These are phyloP conservation scores for Emergomyces orientalis DNA, from an alignment of 2,329 filamentous ascomycete genomes.

Conservation along the genomic window DNA sequence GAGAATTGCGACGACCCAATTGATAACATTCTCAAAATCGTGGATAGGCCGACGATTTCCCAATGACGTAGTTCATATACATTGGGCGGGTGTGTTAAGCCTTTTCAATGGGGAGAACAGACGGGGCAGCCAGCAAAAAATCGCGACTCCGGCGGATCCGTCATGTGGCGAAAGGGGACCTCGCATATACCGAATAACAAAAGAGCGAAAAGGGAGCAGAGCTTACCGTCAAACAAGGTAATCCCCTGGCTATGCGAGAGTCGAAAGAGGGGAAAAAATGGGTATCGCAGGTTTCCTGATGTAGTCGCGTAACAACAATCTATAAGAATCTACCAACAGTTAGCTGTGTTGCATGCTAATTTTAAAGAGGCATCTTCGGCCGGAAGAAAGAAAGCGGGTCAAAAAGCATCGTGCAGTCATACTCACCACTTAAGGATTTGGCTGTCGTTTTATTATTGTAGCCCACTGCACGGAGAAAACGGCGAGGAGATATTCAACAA, in stretches of 20 bases:
- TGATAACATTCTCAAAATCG: not conserved
- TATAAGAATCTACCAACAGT: not conserved
- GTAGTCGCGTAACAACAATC: constrained; percentile 1
- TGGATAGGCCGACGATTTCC: not conserved
- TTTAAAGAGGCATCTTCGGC: not conserved
- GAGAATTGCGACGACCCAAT: not conserved
- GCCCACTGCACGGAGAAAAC: not conserved
- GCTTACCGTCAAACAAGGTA: not conserved
- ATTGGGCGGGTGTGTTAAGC: not conserved
- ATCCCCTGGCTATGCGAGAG: not conserved
- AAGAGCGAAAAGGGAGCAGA: not conserved
- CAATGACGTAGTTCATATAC: not conserved
- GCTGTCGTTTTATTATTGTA: not conserved
- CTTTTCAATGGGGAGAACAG: not conserved
- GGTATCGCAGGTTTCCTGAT: not conserved
- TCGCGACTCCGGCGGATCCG: not conserved
- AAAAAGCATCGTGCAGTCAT: not conserved
- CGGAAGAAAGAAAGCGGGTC: not conserved
- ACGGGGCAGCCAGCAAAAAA: not conserved
- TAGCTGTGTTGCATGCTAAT: not conserved
- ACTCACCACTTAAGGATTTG: not conserved
- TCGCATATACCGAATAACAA: not conserved
- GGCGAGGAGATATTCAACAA: not conserved
- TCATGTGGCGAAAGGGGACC: not conserved
- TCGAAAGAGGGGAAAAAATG: not conserved